Conservation (phyloP, 768 basidiomycete species). For the Mycena leptocephala region DNA sequence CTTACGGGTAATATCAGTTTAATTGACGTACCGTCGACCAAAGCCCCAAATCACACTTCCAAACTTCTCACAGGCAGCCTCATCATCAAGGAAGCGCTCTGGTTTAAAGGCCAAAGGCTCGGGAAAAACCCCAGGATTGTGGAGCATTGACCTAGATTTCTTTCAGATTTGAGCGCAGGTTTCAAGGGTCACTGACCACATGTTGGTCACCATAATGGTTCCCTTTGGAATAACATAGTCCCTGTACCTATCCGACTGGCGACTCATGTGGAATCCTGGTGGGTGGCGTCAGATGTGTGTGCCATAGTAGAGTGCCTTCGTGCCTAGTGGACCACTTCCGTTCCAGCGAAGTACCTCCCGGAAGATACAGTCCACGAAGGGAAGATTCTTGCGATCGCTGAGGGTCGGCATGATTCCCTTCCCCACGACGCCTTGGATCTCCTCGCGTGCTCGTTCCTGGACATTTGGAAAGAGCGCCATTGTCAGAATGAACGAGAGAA, state of each 20-base stretch:
- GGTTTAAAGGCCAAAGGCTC: neutral
- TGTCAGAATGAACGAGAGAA: slow-evolving; percentile 1
- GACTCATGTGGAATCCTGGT: neutral
- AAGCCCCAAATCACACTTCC: neutral
- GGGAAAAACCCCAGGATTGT: neutral
- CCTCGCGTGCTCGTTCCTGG: neutral
- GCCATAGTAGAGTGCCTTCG: neutral
- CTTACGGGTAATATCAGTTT: neutral
- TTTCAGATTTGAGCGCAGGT: neutral
- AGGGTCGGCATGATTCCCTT: neutral
- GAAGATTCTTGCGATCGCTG: too few relatives aligned
- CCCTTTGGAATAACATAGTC: neutral
- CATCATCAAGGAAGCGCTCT: slow-evolving; percentile 3
- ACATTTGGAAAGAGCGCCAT: slow-evolving; percentile 5
- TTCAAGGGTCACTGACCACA: neutral
- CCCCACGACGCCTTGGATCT: neutral
- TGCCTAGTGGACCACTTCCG: slow-evolving; percentile 1
- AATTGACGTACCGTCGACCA: neutral
- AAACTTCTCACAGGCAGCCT: neutral
- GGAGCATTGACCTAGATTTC: neutral
- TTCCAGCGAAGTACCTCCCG: slow-evolving; percentile 3
- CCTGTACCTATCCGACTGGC: neutral
- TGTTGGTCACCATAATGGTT: neutral
- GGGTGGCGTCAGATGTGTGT: neutral
- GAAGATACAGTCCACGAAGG: neutral